phyloP scores from a whole-genome alignment of 495 filamentous ascomycete species.

The Daldinia childiae region DNA sequence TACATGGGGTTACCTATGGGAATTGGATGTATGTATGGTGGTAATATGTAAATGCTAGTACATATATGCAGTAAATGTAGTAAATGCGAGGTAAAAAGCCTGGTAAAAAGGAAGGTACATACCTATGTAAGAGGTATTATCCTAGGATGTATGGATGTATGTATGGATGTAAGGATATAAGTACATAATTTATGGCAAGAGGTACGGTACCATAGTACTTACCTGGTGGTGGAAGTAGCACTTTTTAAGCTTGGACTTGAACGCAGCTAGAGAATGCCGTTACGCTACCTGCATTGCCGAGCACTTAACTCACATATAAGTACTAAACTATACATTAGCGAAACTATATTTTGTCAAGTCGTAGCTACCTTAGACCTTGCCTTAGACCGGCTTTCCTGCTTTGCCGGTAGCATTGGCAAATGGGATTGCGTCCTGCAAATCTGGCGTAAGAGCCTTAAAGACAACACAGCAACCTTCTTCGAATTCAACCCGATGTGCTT shows the following conservation, averaged over 20 bases:
- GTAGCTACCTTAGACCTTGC: conserved; percentile 18
- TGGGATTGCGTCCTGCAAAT: conserved; percentile 34
- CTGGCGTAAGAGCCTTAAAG: conserved; percentile 42
- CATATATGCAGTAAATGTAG: not conserved
- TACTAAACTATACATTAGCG: conserved; percentile 31
- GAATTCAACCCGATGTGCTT: conserved; percentile 15
- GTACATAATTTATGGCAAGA: too few species aligned
- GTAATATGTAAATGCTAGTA: not conserved
- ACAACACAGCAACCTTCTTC: conserved; percentile 36
- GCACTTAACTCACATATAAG: conserved; percentile 19
- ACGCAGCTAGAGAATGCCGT: conserved; percentile 38
- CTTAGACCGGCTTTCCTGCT: conserved; percentile 13
- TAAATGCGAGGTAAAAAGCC: too few species aligned
- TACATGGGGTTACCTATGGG: conserved; percentile 7
- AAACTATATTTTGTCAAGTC: conserved; percentile 26
- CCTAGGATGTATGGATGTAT: too few species aligned
- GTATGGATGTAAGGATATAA: too few species aligned
- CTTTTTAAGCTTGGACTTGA: conserved; percentile 10
- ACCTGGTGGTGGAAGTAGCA: not conserved
- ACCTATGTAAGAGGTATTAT: too few species aligned
- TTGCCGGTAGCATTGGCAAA: conserved; percentile 40
- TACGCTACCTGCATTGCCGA: conserved; percentile 40
- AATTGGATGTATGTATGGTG: conserved; percentile 11
- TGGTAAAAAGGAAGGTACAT: too few species aligned
- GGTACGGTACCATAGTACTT: too few species aligned